Percentiles rank a stretch among this genome's conserved stretches.
phyloP scores from a whole-genome alignment of 2,329 filamentous ascomycete genomes.

The Neofusicoccum laricinum region DNA sequence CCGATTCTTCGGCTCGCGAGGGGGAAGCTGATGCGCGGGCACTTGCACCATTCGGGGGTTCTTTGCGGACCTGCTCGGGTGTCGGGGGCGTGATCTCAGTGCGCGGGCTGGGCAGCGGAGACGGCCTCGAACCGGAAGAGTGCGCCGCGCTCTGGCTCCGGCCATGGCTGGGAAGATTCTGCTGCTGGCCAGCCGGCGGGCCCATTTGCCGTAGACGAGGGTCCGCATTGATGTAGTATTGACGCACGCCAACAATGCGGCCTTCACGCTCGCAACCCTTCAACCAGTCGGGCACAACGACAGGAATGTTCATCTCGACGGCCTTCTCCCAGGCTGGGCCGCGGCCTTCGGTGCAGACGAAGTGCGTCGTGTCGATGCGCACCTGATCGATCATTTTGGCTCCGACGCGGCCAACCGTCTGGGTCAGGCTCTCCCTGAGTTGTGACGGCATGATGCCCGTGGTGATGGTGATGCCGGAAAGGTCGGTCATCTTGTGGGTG shows the following conservation, averaged over 20 bases:
- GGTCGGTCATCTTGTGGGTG: slow-evolving; percentile 98
- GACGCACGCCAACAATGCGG: slow-evolving; percentile 87
- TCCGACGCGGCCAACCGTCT: slow-evolving; percentile 81
- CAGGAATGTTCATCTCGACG: slow-evolving; percentile 94
- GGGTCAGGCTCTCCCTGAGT: slow-evolving; percentile 68
- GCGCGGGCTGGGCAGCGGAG: slow-evolving; percentile 41
- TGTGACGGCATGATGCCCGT: slow-evolving; percentile 77
- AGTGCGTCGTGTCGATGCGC: slow-evolving; percentile 96
- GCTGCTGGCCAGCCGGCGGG: slow-evolving; percentile 29
- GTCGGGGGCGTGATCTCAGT: slow-evolving; percentile 52
- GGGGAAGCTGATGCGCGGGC: slow-evolving; percentile 19
- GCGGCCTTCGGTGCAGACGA: slow-evolving; percentile 90
- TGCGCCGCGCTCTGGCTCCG: slow-evolving; percentile 23
- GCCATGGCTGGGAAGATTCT: slow-evolving; percentile 17
- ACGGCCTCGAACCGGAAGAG: slow-evolving; percentile 19
- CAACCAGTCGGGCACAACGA: slow-evolving; percentile 95
- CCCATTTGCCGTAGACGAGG: slow-evolving; percentile 58
- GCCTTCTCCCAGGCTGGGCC: slow-evolving; percentile 94
- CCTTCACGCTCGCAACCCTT: slow-evolving; percentile 94
- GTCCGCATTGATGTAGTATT: slow-evolving; percentile 92
- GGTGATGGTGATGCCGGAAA: slow-evolving; percentile 92
- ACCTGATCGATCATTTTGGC: slow-evolving; percentile 88
- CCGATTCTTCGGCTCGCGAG: not conserved
- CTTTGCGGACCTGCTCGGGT: slow-evolving; percentile 36
- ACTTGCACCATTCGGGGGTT: slow-evolving; percentile 23